These are phyloP conservation scores for Aspergillus versicolor DNA, from an alignment of 2,329 filamentous ascomycete genomes.

Conservation along the genomic window DNA sequence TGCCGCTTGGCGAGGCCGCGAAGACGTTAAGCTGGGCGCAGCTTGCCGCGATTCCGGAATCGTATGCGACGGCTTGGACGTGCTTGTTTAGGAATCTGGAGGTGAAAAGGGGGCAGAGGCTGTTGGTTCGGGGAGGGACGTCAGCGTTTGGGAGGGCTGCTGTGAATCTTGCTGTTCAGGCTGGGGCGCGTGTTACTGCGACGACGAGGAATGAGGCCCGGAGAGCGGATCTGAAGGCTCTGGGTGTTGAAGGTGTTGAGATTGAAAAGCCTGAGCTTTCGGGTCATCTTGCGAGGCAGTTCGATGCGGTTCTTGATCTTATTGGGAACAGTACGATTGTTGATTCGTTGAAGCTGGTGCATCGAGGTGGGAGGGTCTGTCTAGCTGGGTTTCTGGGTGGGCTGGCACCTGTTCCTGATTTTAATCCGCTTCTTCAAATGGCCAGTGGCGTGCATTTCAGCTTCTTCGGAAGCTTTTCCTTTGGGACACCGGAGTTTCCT, in stretches of 20 bases:
- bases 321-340: constrained; percentile 41
- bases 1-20: constrained; percentile 9
- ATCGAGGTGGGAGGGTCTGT: constrained; percentile 37
- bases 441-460: constrained; percentile 47
- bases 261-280: constrained; percentile 21
- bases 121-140: constrained; percentile 45
- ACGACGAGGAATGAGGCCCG: constrained; percentile 38
- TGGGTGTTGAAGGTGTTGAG: constrained; percentile 29
- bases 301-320: constrained; percentile 42
- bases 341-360: constrained; percentile 39
- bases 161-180: constrained; percentile 36
- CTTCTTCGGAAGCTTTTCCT: constrained; percentile 35
- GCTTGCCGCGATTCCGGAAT: constrained; percentile 43
- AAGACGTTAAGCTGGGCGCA: constrained; percentile 34
- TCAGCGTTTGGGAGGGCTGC: constrained; percentile 44
- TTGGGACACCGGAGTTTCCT: constrained; percentile 25
- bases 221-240: constrained; percentile 25
- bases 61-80: constrained; percentile 42
- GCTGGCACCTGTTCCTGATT: constrained; percentile 38
- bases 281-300: constrained; percentile 13
- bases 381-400: constrained; percentile 45
- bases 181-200: constrained; percentile 39
- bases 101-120: constrained; percentile 30
- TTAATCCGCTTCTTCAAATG: constrained; percentile 49
- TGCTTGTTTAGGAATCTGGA: constrained; percentile 41